These are phyloP conservation scores for Hibiscus tridactylites DNA, from an alignment of 345 rosid genomes.

Conservation along the genomic window DNA sequence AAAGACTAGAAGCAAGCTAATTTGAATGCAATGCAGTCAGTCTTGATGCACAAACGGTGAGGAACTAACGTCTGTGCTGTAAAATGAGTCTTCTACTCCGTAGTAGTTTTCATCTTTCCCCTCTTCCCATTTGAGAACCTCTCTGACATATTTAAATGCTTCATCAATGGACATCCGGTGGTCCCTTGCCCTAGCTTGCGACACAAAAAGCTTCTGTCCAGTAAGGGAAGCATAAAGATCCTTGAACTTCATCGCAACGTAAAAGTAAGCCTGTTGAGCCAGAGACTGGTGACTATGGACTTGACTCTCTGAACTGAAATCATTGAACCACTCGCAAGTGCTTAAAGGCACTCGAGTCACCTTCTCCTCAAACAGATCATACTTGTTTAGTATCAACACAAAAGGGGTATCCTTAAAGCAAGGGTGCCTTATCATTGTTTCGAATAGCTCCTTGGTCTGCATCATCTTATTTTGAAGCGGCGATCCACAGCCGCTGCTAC, in stretches of 20 bases:
- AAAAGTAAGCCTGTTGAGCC: slow-evolving; percentile 89
- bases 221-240: slow-evolving; percentile 69
- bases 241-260: slow-evolving; percentile 88
- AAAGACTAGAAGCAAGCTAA: neutral
- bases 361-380: slow-evolving; percentile 85
- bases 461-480: slow-evolving; percentile 69
- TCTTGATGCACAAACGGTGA: slow-evolving; percentile 54
- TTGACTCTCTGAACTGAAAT: slow-evolving; percentile 66
- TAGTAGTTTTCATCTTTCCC: slow-evolving; percentile 76
- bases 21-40: slow-evolving; percentile 8
- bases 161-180: slow-evolving; percentile 60
- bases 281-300: slow-evolving; percentile 56
- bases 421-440: slow-evolving; percentile 68
- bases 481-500: slow-evolving; percentile 37
- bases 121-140: slow-evolving; percentile 95
- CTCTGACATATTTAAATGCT: slow-evolving; percentile 81
- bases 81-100: slow-evolving; percentile 72
- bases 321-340: slow-evolving; percentile 79
- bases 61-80: slow-evolving; percentile 88
- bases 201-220: slow-evolving; percentile 69
- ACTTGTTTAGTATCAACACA: slow-evolving; percentile 81
- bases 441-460: slow-evolving; percentile 81
- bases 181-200: slow-evolving; percentile 86
- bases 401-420: slow-evolving; percentile 83
- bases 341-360: slow-evolving; percentile 50